Evolutionary conservation across 805 yeast species (phyloP), one percentile per base, ranked within the genome.

Genomic region (Starmerella asiatica): DNA sequence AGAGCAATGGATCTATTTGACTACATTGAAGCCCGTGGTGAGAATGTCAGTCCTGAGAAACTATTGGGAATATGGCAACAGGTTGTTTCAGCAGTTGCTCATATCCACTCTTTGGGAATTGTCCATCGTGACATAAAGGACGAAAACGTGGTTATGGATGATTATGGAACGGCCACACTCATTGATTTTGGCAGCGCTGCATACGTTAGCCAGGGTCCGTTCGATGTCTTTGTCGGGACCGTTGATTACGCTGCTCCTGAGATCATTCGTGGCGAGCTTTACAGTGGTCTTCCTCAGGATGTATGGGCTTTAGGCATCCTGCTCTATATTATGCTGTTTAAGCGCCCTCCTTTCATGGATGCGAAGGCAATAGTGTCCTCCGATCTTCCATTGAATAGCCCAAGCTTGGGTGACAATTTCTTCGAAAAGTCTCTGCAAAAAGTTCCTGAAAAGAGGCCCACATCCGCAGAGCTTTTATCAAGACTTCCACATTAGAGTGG

Each of bases 181-280:
- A 88, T 88, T 55, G 98, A 88, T 61, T 88, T 85, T 58, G 98
- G 98, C 1, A 79, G 93, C 35, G 94, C 97, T 1, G 94, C 96
- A 0, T 84, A 84, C 57, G 73, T 76, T 17, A 73, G 71, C 48
- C 84, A 79, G 62, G 97, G 96, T 0, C 97, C 97, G 4, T 91
- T 88, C 61, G 94, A 88, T 50, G 94, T 91, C 4, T 88, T 91
- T 61, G 97, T 91, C 2, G 98, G 98, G 2, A 91, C 98, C 0
- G 76, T 91, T 32, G 96, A 91, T 58, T 91, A 88, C 58, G 97
- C 97, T 1, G 93, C 97, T 0, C 98, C 98, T 0, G 98, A 91
- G 59, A 94, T 91, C 0, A 65, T 91, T 27, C 70, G 76, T 37
- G 98, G 97, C 2, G 76, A 76, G 44, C 79, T 86, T 18, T 91